Conservation (phyloP, 148 eudicot species). For the Simmondsia chinensis region DNA sequence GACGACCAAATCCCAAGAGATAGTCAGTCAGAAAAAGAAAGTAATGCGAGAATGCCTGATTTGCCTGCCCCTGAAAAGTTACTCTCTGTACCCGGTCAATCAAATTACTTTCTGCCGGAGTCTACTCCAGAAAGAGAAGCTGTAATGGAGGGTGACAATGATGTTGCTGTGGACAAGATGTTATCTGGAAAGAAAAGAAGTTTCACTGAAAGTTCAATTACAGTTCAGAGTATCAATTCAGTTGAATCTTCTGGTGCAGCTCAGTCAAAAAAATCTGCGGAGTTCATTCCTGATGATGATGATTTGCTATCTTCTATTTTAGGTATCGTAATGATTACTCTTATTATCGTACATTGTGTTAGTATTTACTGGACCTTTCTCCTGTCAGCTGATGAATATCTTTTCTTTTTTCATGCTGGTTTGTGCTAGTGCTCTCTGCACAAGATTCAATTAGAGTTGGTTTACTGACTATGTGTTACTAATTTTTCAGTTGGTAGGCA, state of each 20-base stretch:
- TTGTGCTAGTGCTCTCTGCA: too few species aligned
- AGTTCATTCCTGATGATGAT: constrained; percentile 65
- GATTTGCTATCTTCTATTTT: constrained; percentile 90
- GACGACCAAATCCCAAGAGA: constrained; percentile 15
- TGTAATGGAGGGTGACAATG: constrained; percentile 20
- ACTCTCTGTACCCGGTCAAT: constrained; percentile 30
- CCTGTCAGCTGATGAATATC: too few species aligned
- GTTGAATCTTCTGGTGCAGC: constrained; percentile 50
- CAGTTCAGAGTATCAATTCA: constrained; percentile 69
- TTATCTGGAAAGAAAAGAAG: constrained; percentile 70
- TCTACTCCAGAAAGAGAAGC: constrained; percentile 35
- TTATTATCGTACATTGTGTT: neutral
- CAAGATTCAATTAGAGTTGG: neutral
- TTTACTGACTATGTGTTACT: neutral
- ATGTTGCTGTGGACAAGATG: constrained; percentile 28
- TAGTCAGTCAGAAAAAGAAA: constrained; percentile 16
- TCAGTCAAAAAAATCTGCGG: constrained; percentile 49
- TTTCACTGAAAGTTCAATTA: constrained; percentile 76
- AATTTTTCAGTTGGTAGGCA: constrained; percentile 60
- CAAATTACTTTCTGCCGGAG: constrained; percentile 27
- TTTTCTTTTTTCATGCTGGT: too few species aligned
- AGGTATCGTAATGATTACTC: constrained; percentile 34
- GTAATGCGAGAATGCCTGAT: constrained; percentile 23
- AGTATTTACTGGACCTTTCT: neutral
- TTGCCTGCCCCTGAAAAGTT: constrained; percentile 52